Evolutionary conservation across 176 grass and related monocot genomes (phyloP).

Genomic region (bread wheat (Triticum aestivum)): DNA sequence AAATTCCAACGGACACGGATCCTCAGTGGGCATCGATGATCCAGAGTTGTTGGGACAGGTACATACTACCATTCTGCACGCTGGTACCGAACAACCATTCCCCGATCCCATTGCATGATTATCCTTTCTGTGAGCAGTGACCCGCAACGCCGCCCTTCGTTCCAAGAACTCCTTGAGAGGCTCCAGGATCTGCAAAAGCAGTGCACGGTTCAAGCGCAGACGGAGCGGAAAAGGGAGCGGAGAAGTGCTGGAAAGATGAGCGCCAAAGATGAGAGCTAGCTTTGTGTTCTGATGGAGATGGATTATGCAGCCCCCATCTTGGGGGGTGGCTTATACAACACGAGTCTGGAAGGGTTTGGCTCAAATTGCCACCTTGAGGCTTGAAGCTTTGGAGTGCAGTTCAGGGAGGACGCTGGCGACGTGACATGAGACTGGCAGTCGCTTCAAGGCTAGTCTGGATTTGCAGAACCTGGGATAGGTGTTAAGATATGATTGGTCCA

Average conservation of each 20-base stretch:
- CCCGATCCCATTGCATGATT: not conserved
- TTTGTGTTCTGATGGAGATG: not conserved
- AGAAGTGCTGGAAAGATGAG: slow-evolving; percentile 32
- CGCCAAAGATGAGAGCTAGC: slow-evolving; percentile 35
- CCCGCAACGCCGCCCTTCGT: slow-evolving; percentile 58
- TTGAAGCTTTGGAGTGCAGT: not conserved
- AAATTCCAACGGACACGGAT: slow-evolving; percentile 62
- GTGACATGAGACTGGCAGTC: not conserved
- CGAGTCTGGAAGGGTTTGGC: no score
- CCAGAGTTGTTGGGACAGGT: slow-evolving; percentile 93
- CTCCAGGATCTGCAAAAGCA: slow-evolving; percentile 61
- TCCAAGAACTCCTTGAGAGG: slow-evolving; percentile 67
- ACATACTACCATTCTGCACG: not conserved
- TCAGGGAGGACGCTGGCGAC: not conserved
- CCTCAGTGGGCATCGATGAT: slow-evolving; percentile 76
- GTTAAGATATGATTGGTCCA: no score
- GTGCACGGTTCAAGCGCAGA: slow-evolving; percentile 41
- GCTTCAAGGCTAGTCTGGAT: no score
- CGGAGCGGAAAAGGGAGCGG: slow-evolving; percentile 36
- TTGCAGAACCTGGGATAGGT: no score
- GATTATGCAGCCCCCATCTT: not conserved
- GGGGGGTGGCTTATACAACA: not conserved
- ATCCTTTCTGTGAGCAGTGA: slow-evolving; percentile 48
- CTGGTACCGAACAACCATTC: not conserved
- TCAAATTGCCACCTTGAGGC: not conserved